A percentile compares a stretch with the other conserved stretches of the same genome.
phyloP scores from a whole-genome alignment of 768 basidiomycete genomes.

The Scleroderma bovista region DNA sequence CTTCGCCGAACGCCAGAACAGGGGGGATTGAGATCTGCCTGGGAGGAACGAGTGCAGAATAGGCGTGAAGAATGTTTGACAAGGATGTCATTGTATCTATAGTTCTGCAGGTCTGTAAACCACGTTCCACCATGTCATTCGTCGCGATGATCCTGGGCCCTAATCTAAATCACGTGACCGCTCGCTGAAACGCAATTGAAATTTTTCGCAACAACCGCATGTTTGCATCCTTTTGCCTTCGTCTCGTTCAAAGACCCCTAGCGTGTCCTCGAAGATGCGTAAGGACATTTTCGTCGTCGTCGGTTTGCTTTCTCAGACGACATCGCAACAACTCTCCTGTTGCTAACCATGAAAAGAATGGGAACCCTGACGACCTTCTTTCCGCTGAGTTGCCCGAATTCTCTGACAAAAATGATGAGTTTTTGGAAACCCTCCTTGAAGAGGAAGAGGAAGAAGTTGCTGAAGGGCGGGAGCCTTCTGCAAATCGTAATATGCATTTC shows the following conservation, averaged over 20 bases:
- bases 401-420: slow-evolving; percentile 12
- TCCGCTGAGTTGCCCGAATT: not conserved
- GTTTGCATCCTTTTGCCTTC: slow-evolving; percentile 13
- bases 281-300: slow-evolving; percentile 19
- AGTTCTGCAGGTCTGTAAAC: not conserved
- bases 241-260: slow-evolving; percentile 1
- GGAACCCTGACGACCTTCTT: not conserved
- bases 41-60: slow-evolving; percentile 46
- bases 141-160: slow-evolving; percentile 9
- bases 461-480: slow-evolving; percentile 8
- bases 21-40: slow-evolving; percentile 38
- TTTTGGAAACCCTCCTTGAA: slow-evolving; percentile 9
- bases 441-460: slow-evolving; percentile 2
- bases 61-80: slow-evolving; percentile 41
- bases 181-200: slow-evolving; percentile 4
- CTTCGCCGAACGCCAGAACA: slow-evolving; percentile 28
- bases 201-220: slow-evolving; percentile 16
- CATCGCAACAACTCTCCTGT: slow-evolving; percentile 1
- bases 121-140: too few species aligned
- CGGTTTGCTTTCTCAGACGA: slow-evolving; percentile 5
- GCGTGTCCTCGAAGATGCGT: slow-evolving; percentile 8
- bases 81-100: not conserved
- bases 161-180: slow-evolving; percentile 20
- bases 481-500: not conserved
- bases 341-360: not conserved